These are phyloP conservation scores for Zalaria obscura DNA, from an alignment of 2,329 filamentous ascomycete species.

Conservation along the genomic window DNA sequence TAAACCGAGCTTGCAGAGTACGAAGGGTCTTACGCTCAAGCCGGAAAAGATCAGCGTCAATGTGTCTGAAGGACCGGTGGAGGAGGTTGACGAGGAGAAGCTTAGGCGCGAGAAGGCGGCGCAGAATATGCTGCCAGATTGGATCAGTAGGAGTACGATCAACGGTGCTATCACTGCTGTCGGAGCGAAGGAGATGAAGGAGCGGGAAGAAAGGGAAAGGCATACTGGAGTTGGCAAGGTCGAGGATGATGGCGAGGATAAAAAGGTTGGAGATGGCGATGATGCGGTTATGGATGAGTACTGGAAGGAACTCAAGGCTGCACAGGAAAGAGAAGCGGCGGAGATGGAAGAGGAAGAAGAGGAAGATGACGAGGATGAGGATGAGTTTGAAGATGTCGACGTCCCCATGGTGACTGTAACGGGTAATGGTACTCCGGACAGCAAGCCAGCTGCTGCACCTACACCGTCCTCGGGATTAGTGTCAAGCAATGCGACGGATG, in stretches of 20 bases:
- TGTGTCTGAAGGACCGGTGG: slow-evolving; percentile 19
- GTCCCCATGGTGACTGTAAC: slow-evolving; percentile 25
- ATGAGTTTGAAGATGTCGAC: slow-evolving; percentile 41
- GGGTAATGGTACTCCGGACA: slow-evolving; percentile 17
- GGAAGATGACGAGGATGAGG: slow-evolving; percentile 34
- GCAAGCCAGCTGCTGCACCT: slow-evolving; percentile 21
- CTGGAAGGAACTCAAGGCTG: slow-evolving; percentile 51
- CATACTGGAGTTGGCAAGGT: slow-evolving; percentile 18
- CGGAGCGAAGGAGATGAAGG: slow-evolving; percentile 19
- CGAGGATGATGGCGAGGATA: slow-evolving; percentile 31
- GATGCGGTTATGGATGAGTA: slow-evolving; percentile 50
- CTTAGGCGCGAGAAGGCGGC: slow-evolving; percentile 17
- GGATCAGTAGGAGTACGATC: slow-evolving; percentile 22
- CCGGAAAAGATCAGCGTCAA: slow-evolving; percentile 21
- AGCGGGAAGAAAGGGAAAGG: slow-evolving; percentile 23
- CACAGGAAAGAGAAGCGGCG: slow-evolving; percentile 33
- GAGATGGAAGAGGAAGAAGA: slow-evolving; percentile 34
- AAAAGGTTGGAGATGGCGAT: slow-evolving; percentile 36
- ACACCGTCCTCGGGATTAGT: slow-evolving; percentile 7
- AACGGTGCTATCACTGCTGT: slow-evolving; percentile 30
- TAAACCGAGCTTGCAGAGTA: slow-evolving; percentile 16
- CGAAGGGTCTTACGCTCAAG: slow-evolving; percentile 18
- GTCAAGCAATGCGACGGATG: slow-evolving; percentile 19
- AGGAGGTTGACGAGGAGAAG: slow-evolving; percentile 17
- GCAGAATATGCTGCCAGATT: slow-evolving; percentile 20